Conservation (phyloP, 805 yeast species). For the Yarrowia bubula region DNA sequence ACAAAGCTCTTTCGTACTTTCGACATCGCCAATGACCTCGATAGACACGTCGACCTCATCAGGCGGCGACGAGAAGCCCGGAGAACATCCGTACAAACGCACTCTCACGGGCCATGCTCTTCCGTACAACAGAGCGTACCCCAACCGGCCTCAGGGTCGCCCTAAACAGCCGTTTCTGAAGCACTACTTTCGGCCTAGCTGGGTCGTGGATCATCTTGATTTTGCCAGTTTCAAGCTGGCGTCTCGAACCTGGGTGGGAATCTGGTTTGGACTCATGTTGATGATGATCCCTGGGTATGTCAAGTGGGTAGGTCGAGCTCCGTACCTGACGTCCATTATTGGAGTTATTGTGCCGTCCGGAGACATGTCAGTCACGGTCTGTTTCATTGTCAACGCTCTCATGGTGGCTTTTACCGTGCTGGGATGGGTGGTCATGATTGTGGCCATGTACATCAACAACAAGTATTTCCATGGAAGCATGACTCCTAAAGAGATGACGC, state of each 20-base stretch:
- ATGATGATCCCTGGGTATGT: slow-evolving; percentile 4
- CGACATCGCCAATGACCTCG: slow-evolving; percentile 4
- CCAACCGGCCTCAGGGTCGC: background rate
- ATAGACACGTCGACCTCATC: background rate
- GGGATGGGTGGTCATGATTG: background rate
- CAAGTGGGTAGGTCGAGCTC: slow-evolving; percentile 1
- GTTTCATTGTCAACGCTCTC: background rate
- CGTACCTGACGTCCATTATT: background rate
- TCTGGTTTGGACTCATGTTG: slow-evolving; percentile 1
- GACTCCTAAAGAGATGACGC: background rate
- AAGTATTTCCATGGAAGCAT: background rate
- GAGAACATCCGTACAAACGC: background rate
- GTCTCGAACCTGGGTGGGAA: background rate
- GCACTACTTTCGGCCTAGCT: background rate
- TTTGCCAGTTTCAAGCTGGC: background rate
- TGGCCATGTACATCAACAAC: slow-evolving; percentile 12
- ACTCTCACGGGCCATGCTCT: background rate
- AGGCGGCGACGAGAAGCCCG: background rate
- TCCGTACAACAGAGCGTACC: background rate
- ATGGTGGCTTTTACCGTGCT: background rate
- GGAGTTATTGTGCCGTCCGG: background rate
- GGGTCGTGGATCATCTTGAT: background rate
- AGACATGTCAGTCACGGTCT: background rate
- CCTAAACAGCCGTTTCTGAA: background rate
- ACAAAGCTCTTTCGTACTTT: too few species aligned